Conservation (phyloP, 2,329 filamentous ascomycete genomes). For the Ophiosphaerella herpotricha region DNA sequence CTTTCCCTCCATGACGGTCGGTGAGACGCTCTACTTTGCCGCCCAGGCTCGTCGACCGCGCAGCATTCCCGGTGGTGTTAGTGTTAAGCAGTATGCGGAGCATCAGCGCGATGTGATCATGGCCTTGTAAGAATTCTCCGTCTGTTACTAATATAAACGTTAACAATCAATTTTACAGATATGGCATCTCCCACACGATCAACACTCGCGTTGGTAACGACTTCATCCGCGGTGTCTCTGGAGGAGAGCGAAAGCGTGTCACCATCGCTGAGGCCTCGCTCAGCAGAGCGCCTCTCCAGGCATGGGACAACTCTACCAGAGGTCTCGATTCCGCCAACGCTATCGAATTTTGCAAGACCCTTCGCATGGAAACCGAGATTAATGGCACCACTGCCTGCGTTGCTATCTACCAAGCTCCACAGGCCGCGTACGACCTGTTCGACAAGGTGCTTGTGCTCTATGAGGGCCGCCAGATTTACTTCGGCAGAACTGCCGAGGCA, state of each 20-base stretch:
- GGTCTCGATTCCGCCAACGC: slow-evolving; percentile 77
- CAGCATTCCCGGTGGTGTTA: slow-evolving; percentile 63
- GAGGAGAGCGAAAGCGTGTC: slow-evolving; percentile 80
- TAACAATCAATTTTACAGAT: slow-evolving; percentile 38
- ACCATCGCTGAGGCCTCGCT: slow-evolving; percentile 79
- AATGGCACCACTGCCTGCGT: slow-evolving; percentile 69
- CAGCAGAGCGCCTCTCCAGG: slow-evolving; percentile 65
- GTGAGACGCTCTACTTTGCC: slow-evolving; percentile 79
- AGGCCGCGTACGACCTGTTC: slow-evolving; percentile 70
- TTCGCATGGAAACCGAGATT: slow-evolving; percentile 70
- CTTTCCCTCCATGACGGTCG: slow-evolving; percentile 76
- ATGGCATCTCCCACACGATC: slow-evolving; percentile 73
- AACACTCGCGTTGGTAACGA: slow-evolving; percentile 77
- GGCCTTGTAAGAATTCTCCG: slow-evolving; percentile 31
- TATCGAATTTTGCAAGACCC: slow-evolving; percentile 73
- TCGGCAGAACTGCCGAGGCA: slow-evolving; percentile 66
- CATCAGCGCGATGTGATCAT: slow-evolving; percentile 73
- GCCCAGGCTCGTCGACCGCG: slow-evolving; percentile 71
- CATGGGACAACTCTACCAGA: slow-evolving; percentile 80
- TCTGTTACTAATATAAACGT: background rate
- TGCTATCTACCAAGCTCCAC: slow-evolving; percentile 74
- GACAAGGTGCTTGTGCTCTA: slow-evolving; percentile 72
- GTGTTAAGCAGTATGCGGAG: slow-evolving; percentile 59
- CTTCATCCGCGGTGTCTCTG: slow-evolving; percentile 73
- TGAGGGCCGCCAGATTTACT: slow-evolving; percentile 73